Evolutionary conservation across 495 filamentous ascomycete species (phyloP).

Genomic region (Hypomontagnella monticulosa): DNA sequence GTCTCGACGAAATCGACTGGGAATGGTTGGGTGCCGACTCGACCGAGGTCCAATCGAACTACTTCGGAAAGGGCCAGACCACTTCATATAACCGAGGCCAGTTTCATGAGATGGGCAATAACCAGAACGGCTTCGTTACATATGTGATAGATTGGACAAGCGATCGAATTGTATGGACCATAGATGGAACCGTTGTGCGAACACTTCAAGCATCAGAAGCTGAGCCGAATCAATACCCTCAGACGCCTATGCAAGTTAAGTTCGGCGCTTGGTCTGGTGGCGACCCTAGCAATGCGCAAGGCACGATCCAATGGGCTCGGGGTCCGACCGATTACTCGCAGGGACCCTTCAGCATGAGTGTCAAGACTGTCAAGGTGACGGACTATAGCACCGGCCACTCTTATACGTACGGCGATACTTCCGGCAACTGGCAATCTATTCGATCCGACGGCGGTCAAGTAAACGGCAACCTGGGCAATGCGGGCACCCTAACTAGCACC

Average conservation of each 20-base stretch:
- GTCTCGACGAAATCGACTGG: constrained; percentile 95
- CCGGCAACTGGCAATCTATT: constrained; percentile 77
- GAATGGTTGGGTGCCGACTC: constrained; percentile 77
- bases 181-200: constrained; percentile 76
- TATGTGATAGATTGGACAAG: constrained; percentile 92
- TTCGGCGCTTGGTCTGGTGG: constrained; percentile 90
- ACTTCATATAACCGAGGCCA: constrained; percentile 76
- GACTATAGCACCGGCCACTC: constrained; percentile 91
- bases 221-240: constrained; percentile 77
- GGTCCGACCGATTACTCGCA: constrained; percentile 80
- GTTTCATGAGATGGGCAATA: constrained; percentile 69
- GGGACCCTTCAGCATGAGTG: constrained; percentile 86
- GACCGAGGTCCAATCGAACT: constrained; percentile 84
- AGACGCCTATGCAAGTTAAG: constrained; percentile 89
- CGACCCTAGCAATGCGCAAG: constrained; percentile 73
- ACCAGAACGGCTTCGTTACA: constrained; percentile 77
- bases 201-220: constrained; percentile 68
- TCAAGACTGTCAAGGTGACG: constrained; percentile 77
- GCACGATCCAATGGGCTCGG: constrained; percentile 88
- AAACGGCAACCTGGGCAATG: constrained; percentile 66
- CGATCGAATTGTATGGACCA: constrained; percentile 80
- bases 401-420: constrained; percentile 81
- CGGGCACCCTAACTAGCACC: constrained; percentile 59
- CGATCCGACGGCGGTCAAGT: constrained; percentile 61
- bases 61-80: constrained; percentile 90